A percentile compares a stretch with the other conserved stretches of the same genome.
Conservation (phyloP, 2,329 filamentous ascomycete species). For the Epichloe baconii region DNA sequence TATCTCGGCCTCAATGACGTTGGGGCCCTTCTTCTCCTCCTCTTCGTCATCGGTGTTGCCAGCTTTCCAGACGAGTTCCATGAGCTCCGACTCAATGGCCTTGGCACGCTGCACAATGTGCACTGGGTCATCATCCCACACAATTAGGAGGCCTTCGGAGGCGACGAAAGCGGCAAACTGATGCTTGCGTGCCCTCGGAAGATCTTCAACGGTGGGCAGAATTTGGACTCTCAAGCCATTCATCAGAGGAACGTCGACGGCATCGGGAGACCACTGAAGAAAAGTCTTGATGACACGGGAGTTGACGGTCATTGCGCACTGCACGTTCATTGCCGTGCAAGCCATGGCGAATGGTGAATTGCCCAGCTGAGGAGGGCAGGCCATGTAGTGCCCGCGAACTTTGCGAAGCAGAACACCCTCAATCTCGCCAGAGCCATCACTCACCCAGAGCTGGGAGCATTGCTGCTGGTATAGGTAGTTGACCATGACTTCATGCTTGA, state of each 20-base stretch:
- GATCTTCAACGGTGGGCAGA: conserved; percentile 56
- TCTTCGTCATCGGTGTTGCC: conserved; percentile 40
- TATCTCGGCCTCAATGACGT: conserved; percentile 39
- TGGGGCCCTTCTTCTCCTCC: conserved; percentile 35
- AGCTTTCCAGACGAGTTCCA: conserved; percentile 63
- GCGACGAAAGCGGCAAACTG: conserved; percentile 73
- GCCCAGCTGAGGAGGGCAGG: conserved; percentile 53
- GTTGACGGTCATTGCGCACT: conserved; percentile 71
- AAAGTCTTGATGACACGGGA: conserved; percentile 70
- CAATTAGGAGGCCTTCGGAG: conserved; percentile 55
- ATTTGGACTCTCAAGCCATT: conserved; percentile 70
- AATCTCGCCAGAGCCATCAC: conserved; percentile 51
- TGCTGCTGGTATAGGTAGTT: conserved; percentile 75
- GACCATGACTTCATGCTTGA: conserved; percentile 73
- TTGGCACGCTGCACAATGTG: conserved; percentile 57
- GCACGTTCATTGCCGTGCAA: conserved; percentile 57
- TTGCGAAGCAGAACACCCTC: conserved; percentile 66
- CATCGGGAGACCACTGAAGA: conserved; percentile 57
- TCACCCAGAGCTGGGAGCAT: conserved; percentile 61
- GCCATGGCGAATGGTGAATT: conserved; percentile 51
- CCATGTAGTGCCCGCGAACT: conserved; percentile 54
- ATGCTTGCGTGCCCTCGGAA: conserved; percentile 59
- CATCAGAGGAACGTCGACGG: conserved; percentile 60
- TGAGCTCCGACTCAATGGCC: conserved; percentile 61
- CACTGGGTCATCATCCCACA: conserved; percentile 72